Base-by-base conservation (phyloP, 1,284 basidiomycete genomes). In the Lentinus polychrous region DNA sequence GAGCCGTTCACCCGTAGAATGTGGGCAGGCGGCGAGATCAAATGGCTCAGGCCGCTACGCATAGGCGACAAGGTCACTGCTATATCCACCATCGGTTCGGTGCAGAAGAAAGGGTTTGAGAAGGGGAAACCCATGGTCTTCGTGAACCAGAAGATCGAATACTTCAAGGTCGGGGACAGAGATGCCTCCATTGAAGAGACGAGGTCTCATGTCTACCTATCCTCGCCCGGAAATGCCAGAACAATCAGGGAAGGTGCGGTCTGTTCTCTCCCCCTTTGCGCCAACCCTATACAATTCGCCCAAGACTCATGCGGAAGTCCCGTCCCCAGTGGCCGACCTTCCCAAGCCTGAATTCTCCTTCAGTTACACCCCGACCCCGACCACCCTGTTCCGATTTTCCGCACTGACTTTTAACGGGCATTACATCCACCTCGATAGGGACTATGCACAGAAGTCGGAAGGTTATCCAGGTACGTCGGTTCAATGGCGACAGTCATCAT, bases 331-430 rank as follows among this genome's bases (percentile, higher is more conserved):
- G 49, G 62, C 69, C 22, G 72, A 66, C 50, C 56, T 81, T n/a
- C 81, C 82, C 14, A 57, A 59, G 7, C 65, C 73, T 20, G 76
- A 82, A 50, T 83, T 86, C 59, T 73, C 74, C 2, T 81, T 86
- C 60, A 70, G 68, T 32, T 90, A 81, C 61, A 78, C 69, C 8
- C 88, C 89, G 8, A 80, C 76, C 17, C 64, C 79, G 32, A 81
- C 81, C 4, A 88, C 84, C 1, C 71, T 92, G 18, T 92, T 92
- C 70, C 80, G 88, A 8, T 93, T 86, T 68, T 91, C 87, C 8
- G 87, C 90, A 12, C 69, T 92, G 33, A 92, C 83, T 50, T 91
- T 87, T 67, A 87, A 89, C 55, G 81, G 77, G 8, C 85, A 89
- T 56, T 71, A 78, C 51, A 85, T 89, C 53, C 86, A 89, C 61